Conservation (phyloP, 352 stramenopile species). For the Pythium utonaiense region DNA sequence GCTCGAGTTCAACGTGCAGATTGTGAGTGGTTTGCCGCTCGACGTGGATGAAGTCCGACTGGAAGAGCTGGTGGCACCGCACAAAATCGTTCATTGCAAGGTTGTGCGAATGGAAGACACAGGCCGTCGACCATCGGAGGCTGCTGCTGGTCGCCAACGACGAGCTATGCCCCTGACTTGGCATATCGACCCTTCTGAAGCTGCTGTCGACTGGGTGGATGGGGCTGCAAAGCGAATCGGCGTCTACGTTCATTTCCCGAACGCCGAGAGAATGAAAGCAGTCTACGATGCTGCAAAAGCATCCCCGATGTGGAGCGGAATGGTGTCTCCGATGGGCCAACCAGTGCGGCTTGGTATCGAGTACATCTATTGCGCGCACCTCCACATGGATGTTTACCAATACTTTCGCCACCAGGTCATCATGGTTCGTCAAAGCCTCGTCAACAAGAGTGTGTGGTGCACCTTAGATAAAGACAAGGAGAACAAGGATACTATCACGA, state of each 20-base stretch:
- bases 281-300: neutral
- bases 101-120: neutral
- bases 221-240: neutral
- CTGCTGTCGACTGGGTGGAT: neutral
- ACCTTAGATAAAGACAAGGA: neutral
- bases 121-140: neutral
- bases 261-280: neutral
- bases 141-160: neutral
- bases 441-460: neutral
- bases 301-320: neutral
- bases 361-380: conserved; percentile 10
- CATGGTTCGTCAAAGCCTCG: neutral
- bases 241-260: neutral
- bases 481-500: conserved; percentile 7
- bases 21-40: conserved; percentile 2
- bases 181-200: neutral
- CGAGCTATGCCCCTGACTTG: neutral
- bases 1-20: conserved; percentile 4
- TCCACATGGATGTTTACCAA: conserved; percentile 11
- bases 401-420: neutral
- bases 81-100: neutral
- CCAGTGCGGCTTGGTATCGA: conserved; percentile 19
- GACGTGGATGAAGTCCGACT: conserved; percentile 3
- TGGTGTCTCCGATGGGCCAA: conserved; percentile 12
- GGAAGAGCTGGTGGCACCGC: neutral